Evolutionary conservation across 768 basidiomycete genomes (phyloP), one percentile per base, ranked within the genome.

Genomic region (Albatrellus ellisii): DNA sequence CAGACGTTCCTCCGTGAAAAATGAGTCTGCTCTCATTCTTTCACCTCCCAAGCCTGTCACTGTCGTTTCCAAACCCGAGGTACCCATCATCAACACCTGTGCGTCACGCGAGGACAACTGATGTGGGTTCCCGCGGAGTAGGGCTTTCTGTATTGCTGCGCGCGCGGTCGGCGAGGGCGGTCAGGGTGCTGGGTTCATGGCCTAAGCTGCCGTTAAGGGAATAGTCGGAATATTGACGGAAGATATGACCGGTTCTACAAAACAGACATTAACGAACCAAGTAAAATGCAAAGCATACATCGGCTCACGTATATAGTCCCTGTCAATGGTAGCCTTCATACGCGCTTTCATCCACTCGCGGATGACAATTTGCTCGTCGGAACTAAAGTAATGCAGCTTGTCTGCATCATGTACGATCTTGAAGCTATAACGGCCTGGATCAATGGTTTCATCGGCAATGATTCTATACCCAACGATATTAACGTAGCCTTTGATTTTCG

Each of bases 341-440:
- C 98, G 76, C 6, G 92, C 89, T 65, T 98, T 99, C 95, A 98
- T 98, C 94, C 95, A 98, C 50, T 89, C 89, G n/a, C 95, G 77
- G 36, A 95, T 72, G 27, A 76, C 62, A 1, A 63, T 54, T 60
- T 89, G 87, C 54, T 97, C 91, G 18, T 90, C 84, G 0, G 88
- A 89, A 48, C 86, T 88, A 62, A 99, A 99, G 55, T 61, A 88
- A 58, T 98, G 90, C 1, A 83, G 68, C 62, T 83, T 87, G 58
- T 89, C 85, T 6, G 71, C 63, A 34, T 90, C 87, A 51, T 97
- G 92, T 25, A 92, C 75, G 48, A 98, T 83, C 52, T 87, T 73
- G 77, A 98, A 98, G 4, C 89, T 91, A 61, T 94, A 98, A 53
- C 80, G 75, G 10, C 94, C 94, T 18, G 91, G 88, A 54, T 91